phyloP scores from a whole-genome alignment of 2,329 filamentous ascomycete species.

The Colletotrichum somersetense region DNA sequence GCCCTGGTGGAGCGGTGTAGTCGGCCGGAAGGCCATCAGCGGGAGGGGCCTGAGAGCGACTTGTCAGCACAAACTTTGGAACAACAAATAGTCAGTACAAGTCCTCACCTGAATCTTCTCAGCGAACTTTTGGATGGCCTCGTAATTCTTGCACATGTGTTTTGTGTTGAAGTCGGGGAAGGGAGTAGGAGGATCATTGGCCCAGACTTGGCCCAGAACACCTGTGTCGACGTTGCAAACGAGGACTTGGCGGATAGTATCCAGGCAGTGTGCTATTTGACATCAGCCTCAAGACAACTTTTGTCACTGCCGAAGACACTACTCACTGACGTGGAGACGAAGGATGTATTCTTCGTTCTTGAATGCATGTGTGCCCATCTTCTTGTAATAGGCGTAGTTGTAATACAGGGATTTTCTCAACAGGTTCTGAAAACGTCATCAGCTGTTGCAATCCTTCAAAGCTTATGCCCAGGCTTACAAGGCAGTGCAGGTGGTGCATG shows the following conservation, averaged over 20 bases:
- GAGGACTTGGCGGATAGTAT: constrained; percentile 71
- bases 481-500: constrained; percentile 69
- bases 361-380: constrained; percentile 64
- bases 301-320: no score
- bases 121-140: constrained; percentile 66
- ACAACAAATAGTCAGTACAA: neutral
- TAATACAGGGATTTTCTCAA: constrained; percentile 69
- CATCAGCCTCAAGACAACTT: neutral
- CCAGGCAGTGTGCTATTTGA: constrained; percentile 67
- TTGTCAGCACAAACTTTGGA: neutral
- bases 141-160: constrained; percentile 70
- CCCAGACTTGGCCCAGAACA: constrained; percentile 73
- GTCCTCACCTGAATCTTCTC: constrained; percentile 60
- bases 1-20: constrained; percentile 19
- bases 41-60: constrained; percentile 22
- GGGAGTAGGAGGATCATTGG: constrained; percentile 58
- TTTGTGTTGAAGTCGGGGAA: constrained; percentile 74
- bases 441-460: no score
- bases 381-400: constrained; percentile 70
- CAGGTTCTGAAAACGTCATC: constrained; percentile 60
- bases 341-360: constrained; percentile 67
- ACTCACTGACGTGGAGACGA: constrained; percentile 68
- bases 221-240: constrained; percentile 74
- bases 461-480: constrained; percentile 53
- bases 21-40: constrained; percentile 21